Evolutionary conservation across 2,329 filamentous ascomycete genomes (phyloP), one percentile per base, ranked within the genome.

Genomic region (Tolypocladium nubicola): DNA sequence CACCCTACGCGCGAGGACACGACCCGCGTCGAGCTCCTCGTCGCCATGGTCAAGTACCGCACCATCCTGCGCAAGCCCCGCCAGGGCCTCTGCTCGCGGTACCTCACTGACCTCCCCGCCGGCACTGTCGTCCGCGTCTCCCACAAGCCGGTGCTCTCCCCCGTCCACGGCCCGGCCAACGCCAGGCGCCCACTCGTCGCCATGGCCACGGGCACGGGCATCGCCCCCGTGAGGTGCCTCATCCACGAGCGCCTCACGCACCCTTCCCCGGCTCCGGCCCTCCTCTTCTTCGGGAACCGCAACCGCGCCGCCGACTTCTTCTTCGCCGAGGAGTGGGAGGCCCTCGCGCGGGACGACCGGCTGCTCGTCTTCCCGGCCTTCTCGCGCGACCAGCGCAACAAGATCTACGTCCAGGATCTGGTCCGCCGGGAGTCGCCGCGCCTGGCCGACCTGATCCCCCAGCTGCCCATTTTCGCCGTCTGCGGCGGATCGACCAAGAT

Each of bases 1-100:
- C 64, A 70, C 41, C 61, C 62, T 23, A 59, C 53, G 47, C 55
- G 62, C 23, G 54, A 58, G 45, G 57, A 62, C 8, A 63, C 67
- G 7, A 80, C 80, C 1, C 73, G 75, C 16, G 75, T 95, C 26
- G 86, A 96, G 56, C 77, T 97, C 4, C 75, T 96, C 4, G 82
- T 92, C 47, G 92, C 94, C 0, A 86, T 97, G 57, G 92, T 99
- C 59, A 91, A 93, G 68, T 97, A 96, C 71, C 84, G 86, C 61
- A 96, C 92, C 1, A 84, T 96, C 35, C 88, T 96, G 59, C 89
- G 89, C 66, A 87, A 88, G 60, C 86, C 89, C 3, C 83, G 94
- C 21, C 82, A 93, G 66, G 94, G 94, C 1, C 86, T 99, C 53
- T 97, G 92, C 71, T 96, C 94, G 6, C 83, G 89, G 30, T 97